Evolutionary conservation across 2,329 filamentous ascomycete genomes (phyloP).

Genomic region (Cladosporium sp.): DNA sequence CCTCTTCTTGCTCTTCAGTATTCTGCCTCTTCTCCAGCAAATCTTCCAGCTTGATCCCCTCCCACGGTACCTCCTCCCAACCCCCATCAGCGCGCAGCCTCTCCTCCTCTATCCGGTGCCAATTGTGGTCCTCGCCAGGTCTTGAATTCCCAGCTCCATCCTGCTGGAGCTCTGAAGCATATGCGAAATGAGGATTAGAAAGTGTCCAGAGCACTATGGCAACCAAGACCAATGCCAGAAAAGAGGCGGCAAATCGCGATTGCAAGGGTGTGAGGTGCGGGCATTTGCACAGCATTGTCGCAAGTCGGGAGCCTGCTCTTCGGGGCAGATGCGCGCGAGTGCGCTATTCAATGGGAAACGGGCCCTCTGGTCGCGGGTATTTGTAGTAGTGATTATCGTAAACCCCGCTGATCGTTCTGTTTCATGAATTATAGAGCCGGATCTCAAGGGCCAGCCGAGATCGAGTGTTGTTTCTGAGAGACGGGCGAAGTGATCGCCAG

Average conservation of each 20-base stretch:
- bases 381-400: not conserved
- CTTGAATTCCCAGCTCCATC: slow-evolving; percentile 31
- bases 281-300: slow-evolving; percentile 34
- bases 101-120: slow-evolving; percentile 42
- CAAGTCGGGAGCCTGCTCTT: not conserved
- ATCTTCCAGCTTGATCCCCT: slow-evolving; percentile 18
- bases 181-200: slow-evolving; percentile 56
- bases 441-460: slow-evolving; percentile 4
- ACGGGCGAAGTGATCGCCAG: too few relatives aligned
- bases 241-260: slow-evolving; percentile 66
- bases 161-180: slow-evolving; percentile 54
- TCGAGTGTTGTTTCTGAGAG: not conserved
- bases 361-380: not conserved
- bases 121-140: slow-evolving; percentile 44
- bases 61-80: slow-evolving; percentile 25
- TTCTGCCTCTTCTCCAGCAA: slow-evolving; percentile 37
- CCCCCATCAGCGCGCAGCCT: slow-evolving; percentile 25
- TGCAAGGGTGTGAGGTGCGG: slow-evolving; percentile 62
- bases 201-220: slow-evolving; percentile 59
- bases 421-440: not conserved
- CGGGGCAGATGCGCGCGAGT: slow-evolving; percentile 12
- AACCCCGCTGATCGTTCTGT: not conserved
- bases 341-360: slow-evolving; percentile 5
- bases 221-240: slow-evolving; percentile 58
- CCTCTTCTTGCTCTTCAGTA: slow-evolving; percentile 1